Evolutionary conservation across 345 rosid genomes (phyloP), one percentile per base, ranked within the genome.

Genomic region (Abelmoschus esculentus): DNA sequence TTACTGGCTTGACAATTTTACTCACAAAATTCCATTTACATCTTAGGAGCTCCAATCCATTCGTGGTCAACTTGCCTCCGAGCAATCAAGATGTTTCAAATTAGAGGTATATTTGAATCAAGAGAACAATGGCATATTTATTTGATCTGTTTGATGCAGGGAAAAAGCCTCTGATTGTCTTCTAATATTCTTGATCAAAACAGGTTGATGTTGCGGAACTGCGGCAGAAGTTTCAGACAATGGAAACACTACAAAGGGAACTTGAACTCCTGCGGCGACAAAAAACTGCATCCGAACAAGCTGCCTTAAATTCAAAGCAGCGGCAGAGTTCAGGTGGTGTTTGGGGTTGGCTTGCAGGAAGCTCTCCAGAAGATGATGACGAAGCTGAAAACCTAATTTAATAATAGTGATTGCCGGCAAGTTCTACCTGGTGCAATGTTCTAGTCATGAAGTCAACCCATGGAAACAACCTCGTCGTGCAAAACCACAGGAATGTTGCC

Each of bases 331-430:
- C 99, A 0, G 87, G 97, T 52, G 92, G 99, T 3, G 88, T 96
- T 66, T 96, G 99, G 99, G 89, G 96, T 52, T 96, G 99, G 99
- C 89, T 96, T 38, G 93, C 98, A 0, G 98, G 99, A 73, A 61
- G 85, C 63, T 88, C 98, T 54, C 22, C 55, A 69, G 58, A 71
- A 61, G 72, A 70, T 8, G 78, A 38, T 1, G 73, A 79, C 0
- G 81, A 83, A 5, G 84, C 71, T 82, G 71, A 81, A 32, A 47
- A 12, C 46, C 69, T 70, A 5, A 7, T 42, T 56, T 28, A 57
- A 26, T n/a, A 71, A 17, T 12, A 71, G 61, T 57, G n/a, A 29
- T 50, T 66, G 40, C 56, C 50, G 61, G 73, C 59, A 19, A 19
- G 12, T 19, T 5, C 1, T 19, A 18, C 28, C 58, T 8, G 28